Base-by-base conservation (phyloP, 2,329 filamentous ascomycete species). In the Raffaelea arxii region DNA sequence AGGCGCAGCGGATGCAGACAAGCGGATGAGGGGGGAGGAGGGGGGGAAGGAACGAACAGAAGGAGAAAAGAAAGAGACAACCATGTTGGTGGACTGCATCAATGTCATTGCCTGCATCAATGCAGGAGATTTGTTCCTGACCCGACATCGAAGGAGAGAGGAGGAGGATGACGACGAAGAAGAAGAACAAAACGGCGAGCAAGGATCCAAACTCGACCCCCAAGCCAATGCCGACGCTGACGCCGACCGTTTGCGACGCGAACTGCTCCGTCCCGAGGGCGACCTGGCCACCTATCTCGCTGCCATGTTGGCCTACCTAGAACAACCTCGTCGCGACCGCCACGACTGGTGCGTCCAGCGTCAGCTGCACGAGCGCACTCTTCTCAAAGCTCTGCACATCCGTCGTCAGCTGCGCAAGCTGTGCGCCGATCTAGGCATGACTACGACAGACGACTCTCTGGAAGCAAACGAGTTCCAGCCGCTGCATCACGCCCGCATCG, bases 11-110 rank as follows among this genome's bases (percentile, higher is more conserved):
- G 32, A 10, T 9, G 7, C 32, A 6, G n/a, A n/a, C n/a, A n/a
- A n/a, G n/a, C n/a, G n/a, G n/a, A n/a, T n/a, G n/a, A n/a, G n/a
- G n/a, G n/a, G n/a, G n/a, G n/a, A n/a, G n/a, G n/a, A n/a, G n/a
- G n/a, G n/a, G n/a, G 32, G 32, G 14, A 18, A 36, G 6, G 7
- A 6, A n/a, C 14, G 27, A 9, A 30, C 32, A 12, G 14, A 18
- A 12, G 32, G 19, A 12, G 9, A 9, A 9, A 18, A 36, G 6
- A 36, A 6, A 6, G 16, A 36, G 7, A n/a, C 14, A 12, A 36
- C 14, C 54, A 94, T 89, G 55, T 66, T 96, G 2, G 63, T 82
- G 1, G 88, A 95, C 54, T 82, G 80, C 4, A 91, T 98, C 52
- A 92, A 97, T 57, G 83, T 96, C 46, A 85, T 84, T 30, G 69